phyloP scores from a whole-genome alignment of 768 basidiomycete genomes.

The Mycena capillaripes region DNA sequence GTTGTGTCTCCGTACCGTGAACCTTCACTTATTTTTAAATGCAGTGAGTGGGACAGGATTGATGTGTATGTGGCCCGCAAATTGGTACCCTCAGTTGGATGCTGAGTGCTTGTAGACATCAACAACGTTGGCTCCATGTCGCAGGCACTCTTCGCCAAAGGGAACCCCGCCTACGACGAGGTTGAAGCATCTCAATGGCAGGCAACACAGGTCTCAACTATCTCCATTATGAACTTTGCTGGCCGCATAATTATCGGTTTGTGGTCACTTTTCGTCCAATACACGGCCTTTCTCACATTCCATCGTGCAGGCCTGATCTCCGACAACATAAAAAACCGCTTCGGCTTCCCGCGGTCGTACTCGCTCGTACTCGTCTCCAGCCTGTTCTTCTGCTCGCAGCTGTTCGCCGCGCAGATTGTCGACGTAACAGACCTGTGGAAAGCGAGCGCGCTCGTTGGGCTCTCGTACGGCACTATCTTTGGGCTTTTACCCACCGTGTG shows the following conservation, averaged over 20 bases:
- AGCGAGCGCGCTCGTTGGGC: slow-evolving; percentile 57
- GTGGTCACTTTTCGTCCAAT: slow-evolving; percentile 6
- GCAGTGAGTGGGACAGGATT: slow-evolving; percentile 81
- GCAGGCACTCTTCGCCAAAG: slow-evolving; percentile 75
- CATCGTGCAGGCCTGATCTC: slow-evolving; percentile 78
- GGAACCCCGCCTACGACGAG: slow-evolving; percentile 75
- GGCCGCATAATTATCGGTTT: slow-evolving; percentile 85
- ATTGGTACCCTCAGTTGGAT: not conserved
- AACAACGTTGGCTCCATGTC: slow-evolving; percentile 86
- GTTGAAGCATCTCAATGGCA: slow-evolving; percentile 81
- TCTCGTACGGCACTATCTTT: slow-evolving; percentile 70
- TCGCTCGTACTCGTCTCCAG: slow-evolving; percentile 76
- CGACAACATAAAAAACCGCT: slow-evolving; percentile 71
- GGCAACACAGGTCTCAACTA: slow-evolving; percentile 85
- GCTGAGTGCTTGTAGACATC: slow-evolving; percentile 64
- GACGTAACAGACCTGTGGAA: slow-evolving; percentile 79
- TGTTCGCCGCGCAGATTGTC: slow-evolving; percentile 66
- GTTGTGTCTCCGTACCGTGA: slow-evolving; percentile 41
- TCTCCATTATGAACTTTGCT: slow-evolving; percentile 85
- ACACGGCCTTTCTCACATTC: not conserved
- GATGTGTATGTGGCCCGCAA: slow-evolving; percentile 70
- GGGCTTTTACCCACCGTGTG: slow-evolving; percentile 71
- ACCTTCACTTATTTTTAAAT: not conserved
- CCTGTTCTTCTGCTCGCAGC: slow-evolving; percentile 81
- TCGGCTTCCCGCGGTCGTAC: slow-evolving; percentile 75